Evolutionary conservation across 2,329 filamentous ascomycete genomes (phyloP).

Genomic region (Colletotrichum shisoi): DNA sequence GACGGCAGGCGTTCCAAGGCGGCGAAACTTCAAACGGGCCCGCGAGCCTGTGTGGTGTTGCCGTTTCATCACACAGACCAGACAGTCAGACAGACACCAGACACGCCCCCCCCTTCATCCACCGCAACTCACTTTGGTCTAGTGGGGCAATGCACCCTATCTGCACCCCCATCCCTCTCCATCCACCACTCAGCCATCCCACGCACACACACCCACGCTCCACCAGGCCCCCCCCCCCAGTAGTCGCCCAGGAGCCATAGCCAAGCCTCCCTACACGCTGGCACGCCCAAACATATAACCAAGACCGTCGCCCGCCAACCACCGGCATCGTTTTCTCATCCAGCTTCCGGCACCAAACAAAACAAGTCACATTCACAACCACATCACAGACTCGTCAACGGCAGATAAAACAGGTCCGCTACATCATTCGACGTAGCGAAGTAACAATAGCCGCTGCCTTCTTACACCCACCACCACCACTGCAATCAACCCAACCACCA

Average conservation of each 20-base stretch:
- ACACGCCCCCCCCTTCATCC: slow-evolving; percentile 5
- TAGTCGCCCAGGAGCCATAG: slow-evolving; percentile 18
- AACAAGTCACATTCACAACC: slow-evolving; percentile 19
- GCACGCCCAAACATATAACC: slow-evolving; percentile 36
- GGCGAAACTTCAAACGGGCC: slow-evolving; percentile 38
- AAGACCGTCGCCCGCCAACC: slow-evolving; percentile 33
- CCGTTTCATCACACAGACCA: slow-evolving; percentile 39
- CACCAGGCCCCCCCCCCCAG: slow-evolving; percentile 23
- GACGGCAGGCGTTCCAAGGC: slow-evolving; percentile 21
- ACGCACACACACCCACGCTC: slow-evolving; percentile 18
- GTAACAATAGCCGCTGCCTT: background rate
- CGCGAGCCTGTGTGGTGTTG: slow-evolving; percentile 38
- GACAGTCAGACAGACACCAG: background rate
- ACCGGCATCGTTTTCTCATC: background rate
- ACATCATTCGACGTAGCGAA: slow-evolving; percentile 1
- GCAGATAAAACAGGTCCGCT: slow-evolving; percentile 7
- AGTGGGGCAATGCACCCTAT: background rate
- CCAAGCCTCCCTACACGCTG: slow-evolving; percentile 26
- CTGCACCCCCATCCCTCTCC: background rate
- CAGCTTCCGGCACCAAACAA: slow-evolving; percentile 30
- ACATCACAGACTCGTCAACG: slow-evolving; percentile 3
- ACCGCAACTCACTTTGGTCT: slow-evolving; percentile 3
- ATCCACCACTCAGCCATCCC: slow-evolving; percentile 33
- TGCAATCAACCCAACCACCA: background rate
- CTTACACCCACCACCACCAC: slow-evolving; percentile 7